Evolutionary conservation across 345 rosid species (phyloP).

Genomic region (Populus davidiana): DNA sequence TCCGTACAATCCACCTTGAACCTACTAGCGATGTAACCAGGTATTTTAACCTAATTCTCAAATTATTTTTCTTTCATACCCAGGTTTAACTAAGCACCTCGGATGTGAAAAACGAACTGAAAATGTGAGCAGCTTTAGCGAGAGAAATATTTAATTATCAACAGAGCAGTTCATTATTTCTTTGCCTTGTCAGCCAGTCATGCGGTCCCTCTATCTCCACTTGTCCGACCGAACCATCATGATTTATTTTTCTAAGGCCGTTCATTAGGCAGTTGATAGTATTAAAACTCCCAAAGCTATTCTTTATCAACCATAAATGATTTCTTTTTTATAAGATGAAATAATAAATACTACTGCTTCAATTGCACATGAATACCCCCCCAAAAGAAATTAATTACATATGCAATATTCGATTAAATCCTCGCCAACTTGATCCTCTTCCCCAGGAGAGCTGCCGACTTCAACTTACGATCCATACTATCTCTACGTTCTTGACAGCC

Average conservation of each 20-base stretch:
- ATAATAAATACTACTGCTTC: neutral
- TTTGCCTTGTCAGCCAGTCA: neutral
- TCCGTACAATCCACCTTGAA: neutral
- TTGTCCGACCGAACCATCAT: neutral
- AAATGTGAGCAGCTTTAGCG: neutral
- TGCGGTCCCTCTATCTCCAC: neutral
- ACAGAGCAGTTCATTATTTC: neutral
- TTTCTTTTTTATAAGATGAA: neutral
- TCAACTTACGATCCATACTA: too few species aligned
- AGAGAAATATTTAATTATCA: neutral
- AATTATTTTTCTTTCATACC: too few species aligned
- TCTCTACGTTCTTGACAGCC: too few species aligned
- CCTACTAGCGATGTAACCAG: neutral
- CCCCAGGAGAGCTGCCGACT: too few species aligned
- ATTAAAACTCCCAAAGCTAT: neutral
- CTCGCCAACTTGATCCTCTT: too few species aligned
- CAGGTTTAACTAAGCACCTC: neutral
- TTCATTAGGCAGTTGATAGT: neutral
- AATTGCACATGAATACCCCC: too few species aligned
- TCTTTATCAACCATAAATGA: neutral
- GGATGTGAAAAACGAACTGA: neutral
- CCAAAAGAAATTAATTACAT: too few species aligned
- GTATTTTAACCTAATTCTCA: too few species aligned
- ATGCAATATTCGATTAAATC: too few species aligned
- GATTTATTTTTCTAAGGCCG: neutral